Percentiles rank a stretch among this genome's conserved stretches.
These are phyloP conservation scores for Entomortierella beljakovae DNA, from an alignment of 192 early-diverging fungal species.

Conservation along the genomic window DNA sequence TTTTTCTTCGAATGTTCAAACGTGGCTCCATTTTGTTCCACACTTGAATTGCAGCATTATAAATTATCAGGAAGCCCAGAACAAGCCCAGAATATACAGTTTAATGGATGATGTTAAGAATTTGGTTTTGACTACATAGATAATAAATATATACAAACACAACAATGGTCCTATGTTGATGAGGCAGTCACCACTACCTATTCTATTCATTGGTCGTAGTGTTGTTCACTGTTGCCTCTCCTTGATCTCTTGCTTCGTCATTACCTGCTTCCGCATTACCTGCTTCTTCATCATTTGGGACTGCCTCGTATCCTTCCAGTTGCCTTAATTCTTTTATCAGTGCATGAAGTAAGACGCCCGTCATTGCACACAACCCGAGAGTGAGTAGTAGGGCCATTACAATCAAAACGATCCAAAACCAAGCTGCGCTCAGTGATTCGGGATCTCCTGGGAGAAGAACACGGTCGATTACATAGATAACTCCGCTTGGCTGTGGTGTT, in stretches of 20 bases:
- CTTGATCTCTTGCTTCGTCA: not conserved
- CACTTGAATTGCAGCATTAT: too few relatives aligned
- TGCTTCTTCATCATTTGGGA: conserved; percentile 31
- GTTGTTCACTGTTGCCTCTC: not conserved
- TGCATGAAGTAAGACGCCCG: conserved; percentile 13
- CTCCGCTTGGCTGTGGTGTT: conserved; percentile 43
- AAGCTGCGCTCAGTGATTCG: conserved; percentile 11
- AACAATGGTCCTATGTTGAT: too few relatives aligned
- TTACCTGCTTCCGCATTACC: not conserved
- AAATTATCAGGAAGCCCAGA: too few relatives aligned
- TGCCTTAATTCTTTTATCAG: conserved; percentile 28
- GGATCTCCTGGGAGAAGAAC: conserved; percentile 57
- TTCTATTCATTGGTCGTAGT: not conserved
- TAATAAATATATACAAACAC: too few relatives aligned
- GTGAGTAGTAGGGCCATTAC: conserved; percentile 17
- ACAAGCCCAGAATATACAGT: too few relatives aligned
- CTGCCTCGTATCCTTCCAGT: conserved; percentile 35
- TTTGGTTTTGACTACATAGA: too few relatives aligned
- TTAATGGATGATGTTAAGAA: too few relatives aligned
- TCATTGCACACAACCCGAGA: conserved; percentile 16
- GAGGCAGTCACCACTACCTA: too few relatives aligned
- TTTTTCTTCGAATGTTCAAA: too few relatives aligned
- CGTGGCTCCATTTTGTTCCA: too few relatives aligned
- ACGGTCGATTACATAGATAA: conserved; percentile 60
- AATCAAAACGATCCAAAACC: conserved; percentile 37